Conservation (phyloP, 2,329 filamentous ascomycete genomes). For the Pseudogymnoascus sp. region DNA sequence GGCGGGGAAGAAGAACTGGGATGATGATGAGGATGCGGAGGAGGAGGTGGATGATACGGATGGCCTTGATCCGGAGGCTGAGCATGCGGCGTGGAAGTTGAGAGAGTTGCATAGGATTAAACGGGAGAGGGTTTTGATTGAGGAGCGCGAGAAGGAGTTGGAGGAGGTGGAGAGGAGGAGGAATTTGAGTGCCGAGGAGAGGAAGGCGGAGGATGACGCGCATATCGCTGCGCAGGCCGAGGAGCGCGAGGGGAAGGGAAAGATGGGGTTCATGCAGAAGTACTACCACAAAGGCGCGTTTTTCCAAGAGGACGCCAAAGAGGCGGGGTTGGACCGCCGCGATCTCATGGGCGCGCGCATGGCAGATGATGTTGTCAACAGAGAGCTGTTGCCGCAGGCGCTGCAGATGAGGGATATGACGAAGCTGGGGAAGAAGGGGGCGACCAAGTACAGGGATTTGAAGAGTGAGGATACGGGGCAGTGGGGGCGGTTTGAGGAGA, state of each 20-base stretch:
- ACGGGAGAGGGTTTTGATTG: slow-evolving; percentile 76
- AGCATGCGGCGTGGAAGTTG: slow-evolving; percentile 87
- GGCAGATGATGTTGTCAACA: slow-evolving; percentile 73
- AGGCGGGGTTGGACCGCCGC: slow-evolving; percentile 65
- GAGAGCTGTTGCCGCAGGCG: slow-evolving; percentile 78
- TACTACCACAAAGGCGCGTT: slow-evolving; percentile 98
- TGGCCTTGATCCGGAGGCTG: slow-evolving; percentile 74
- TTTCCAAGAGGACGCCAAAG: slow-evolving; percentile 73
- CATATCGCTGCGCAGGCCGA: slow-evolving; percentile 60
- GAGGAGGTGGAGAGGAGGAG: slow-evolving; percentile 83
- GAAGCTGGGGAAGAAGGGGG: slow-evolving; percentile 84
- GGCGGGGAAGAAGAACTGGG: slow-evolving; percentile 77
- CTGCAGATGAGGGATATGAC: slow-evolving; percentile 92
- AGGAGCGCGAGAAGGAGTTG: slow-evolving; percentile 72
- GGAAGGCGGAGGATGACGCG: slow-evolving; percentile 73
- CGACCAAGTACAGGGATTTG: slow-evolving; percentile 83
- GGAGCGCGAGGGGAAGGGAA: slow-evolving; percentile 58
- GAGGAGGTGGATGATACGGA: slow-evolving; percentile 85
- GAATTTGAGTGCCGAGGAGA: slow-evolving; percentile 76
- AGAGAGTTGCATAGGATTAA: slow-evolving; percentile 84
- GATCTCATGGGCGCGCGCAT: slow-evolving; percentile 82
- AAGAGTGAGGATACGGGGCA: slow-evolving; percentile 81
- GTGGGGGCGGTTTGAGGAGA: slow-evolving; percentile 62
- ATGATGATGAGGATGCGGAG: slow-evolving; percentile 57
- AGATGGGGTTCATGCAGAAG: slow-evolving; percentile 84